A percentile compares a stretch with the other conserved stretches of the same genome.
These are phyloP conservation scores for Pythium rishiriense DNA, from an alignment of 352 stramenopile genomes.

Conservation along the genomic window DNA sequence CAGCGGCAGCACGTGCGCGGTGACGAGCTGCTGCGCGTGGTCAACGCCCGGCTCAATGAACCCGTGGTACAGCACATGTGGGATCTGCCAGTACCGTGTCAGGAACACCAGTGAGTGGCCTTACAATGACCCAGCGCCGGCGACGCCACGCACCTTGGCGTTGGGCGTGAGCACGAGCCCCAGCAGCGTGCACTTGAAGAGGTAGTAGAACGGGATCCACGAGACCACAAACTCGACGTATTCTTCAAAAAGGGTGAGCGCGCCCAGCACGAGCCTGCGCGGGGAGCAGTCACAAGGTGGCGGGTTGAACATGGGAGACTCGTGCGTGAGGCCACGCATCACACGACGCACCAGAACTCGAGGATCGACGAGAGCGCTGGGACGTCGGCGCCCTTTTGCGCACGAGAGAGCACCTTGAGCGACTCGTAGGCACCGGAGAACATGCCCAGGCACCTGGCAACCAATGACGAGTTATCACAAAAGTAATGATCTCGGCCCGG, in stretches of 20 bases:
- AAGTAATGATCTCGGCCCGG: too few species aligned
- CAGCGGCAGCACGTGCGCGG: slow-evolving; percentile 50
- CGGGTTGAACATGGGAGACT: too few species aligned
- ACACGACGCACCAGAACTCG: slow-evolving; percentile 59
- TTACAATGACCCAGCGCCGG: not conserved
- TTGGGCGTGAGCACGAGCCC: slow-evolving; percentile 57
- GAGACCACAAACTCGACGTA: slow-evolving; percentile 72
- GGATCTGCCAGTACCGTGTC: slow-evolving; percentile 35
- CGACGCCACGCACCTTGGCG: slow-evolving; percentile 39
- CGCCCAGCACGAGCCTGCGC: slow-evolving; percentile 65
- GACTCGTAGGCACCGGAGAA: slow-evolving; percentile 69
- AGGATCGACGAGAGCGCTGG: slow-evolving; percentile 49
- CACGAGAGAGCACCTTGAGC: slow-evolving; percentile 63
- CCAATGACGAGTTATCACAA: not conserved
- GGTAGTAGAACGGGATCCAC: slow-evolving; percentile 76
- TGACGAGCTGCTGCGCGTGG: slow-evolving; percentile 38
- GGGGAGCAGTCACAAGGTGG: too few species aligned
- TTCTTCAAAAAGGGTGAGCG: slow-evolving; percentile 57
- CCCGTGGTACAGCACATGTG: slow-evolving; percentile 62
- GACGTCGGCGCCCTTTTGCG: slow-evolving; percentile 55
- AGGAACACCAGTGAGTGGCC: not conserved
- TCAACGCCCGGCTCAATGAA: slow-evolving; percentile 55
- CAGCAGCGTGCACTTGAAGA: slow-evolving; percentile 69
- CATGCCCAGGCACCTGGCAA: slow-evolving; percentile 47
- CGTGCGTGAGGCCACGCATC: too few species aligned